Base-by-base conservation (phyloP, 2,329 filamentous ascomycete species). In the Sordariomycetes sp. region DNA sequence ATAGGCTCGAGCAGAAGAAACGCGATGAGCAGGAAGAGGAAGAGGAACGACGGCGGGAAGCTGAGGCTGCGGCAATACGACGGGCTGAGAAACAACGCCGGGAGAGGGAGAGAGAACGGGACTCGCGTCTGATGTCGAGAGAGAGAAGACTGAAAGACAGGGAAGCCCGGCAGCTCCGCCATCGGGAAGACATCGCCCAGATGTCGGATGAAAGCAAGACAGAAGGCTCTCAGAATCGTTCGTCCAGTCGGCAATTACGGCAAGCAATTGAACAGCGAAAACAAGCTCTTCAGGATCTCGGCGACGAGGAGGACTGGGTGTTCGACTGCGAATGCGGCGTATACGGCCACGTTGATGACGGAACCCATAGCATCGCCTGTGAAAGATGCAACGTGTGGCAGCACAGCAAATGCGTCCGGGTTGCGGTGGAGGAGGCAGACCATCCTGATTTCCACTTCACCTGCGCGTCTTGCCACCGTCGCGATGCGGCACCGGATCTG, bases 331-430 rank as follows among this genome's bases (percentile, higher is more conserved):
- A 89, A 28, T 99, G 94, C 69, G 93, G 93, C 28, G 80, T 91
- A 24, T 86, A 96, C 70, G 94, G 94, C 24, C 87, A 95, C 65
- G 89, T 97, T 60, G 94, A 99, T 65, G 94, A 97, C 69, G 94
- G 94, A 40, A 87, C 90, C 8, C 92, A 96, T 68, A 96, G 91
- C 69, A 86, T 99, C 62, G 89, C 92, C 32, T 99, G 94, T 72
- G 94, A 99, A 68, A 86, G 80, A 64, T 99, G 94, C 76, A 95
- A 87, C 68, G 87, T 96, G 54, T 99, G 94, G 94, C 93, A 97
- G 69, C 94, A 99, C 68, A 96, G 91, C 76, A 90, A 88, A 65
- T 99, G 94, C 68, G 81, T 96, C 60, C 87, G 86, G 48, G 88
- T 97, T 62, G 81, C 82, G 53, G 82, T 95, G 65, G 75, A 80